Evolutionary conservation across 306 rosid genomes (phyloP), one percentile per base, ranked within the genome.

Genomic region (Cucumis hystrix): DNA sequence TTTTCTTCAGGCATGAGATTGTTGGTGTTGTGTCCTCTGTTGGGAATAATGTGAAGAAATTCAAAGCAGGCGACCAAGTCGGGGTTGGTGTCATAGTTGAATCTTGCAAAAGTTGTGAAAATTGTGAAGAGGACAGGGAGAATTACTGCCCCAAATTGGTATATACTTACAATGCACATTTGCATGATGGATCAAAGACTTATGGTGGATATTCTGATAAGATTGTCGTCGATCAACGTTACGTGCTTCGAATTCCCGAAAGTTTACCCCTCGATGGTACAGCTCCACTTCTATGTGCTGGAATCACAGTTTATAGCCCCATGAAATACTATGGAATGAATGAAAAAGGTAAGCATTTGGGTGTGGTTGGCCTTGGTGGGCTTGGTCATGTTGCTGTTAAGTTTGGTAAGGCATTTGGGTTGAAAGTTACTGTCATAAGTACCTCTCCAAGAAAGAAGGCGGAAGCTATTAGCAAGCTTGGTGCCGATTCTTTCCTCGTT

Each of bases 291-390:
- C 87, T 94, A 25, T 94, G 98, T 77, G 98, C 97, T 41, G 98
- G 98, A 78, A 86, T 94, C 56, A 88, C 98, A 57, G 87, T 90
- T 57, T 92, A 90, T 79, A 94, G 98, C 82, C 98, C 98, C 1
- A 90, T 94, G 97, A 90, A 77, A 28, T 94, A 87, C 80, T 94
- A 90, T 83, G 96, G 98, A 74, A 89, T 91, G 90, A 89, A 95
- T 10, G 89, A 94, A 82, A 87, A 95, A 0, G 96, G 98, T 28
- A 90, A 89, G 85, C 96, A 92, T 82, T 82, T 94, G 84, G 98
- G 98, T 40, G 96, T 94, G 81, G 96, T 89, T 15, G 97, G 97
- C 55, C 98, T 94, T 62, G 98, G 98, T 77, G 98, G 98, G 64
- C 86, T 94, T 68, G 97, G 98, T 61, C 97, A 94, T 81, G 84